A percentile compares a stretch with the other conserved stretches of the same genome.
phyloP scores from a whole-genome alignment of 139 green algal genomes.

The Chlamydomonas sp. region DNA sequence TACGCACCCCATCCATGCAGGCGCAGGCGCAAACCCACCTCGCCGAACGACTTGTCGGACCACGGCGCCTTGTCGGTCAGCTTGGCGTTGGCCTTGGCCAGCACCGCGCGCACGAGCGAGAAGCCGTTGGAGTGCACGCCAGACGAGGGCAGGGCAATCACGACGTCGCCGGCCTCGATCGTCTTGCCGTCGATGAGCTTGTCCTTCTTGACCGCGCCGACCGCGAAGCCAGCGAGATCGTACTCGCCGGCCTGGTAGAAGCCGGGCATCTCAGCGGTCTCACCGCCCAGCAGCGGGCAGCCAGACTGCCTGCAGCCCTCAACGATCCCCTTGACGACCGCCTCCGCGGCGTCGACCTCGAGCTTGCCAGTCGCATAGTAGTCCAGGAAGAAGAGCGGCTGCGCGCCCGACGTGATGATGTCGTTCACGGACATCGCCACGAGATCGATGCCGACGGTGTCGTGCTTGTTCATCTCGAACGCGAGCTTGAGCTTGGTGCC shows the following conservation, averaged over 20 bases:
- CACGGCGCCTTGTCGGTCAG: slow-evolving; percentile 62
- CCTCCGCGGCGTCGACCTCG: slow-evolving; percentile 89
- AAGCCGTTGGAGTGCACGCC: slow-evolving; percentile 97
- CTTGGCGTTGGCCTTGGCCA: slow-evolving; percentile 51
- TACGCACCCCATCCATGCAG: too few species aligned
- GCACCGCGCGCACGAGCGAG: slow-evolving; percentile 83
- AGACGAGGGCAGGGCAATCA: slow-evolving; percentile 74
- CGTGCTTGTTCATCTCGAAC: slow-evolving; percentile 82
- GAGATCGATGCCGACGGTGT: slow-evolving; percentile 82
- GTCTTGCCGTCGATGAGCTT: slow-evolving; percentile 80
- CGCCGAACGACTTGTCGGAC: slow-evolving; percentile 22
- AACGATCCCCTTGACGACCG: slow-evolving; percentile 88
- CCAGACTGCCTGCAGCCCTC: slow-evolving; percentile 84
- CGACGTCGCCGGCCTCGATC: slow-evolving; percentile 74
- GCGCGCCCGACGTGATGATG: slow-evolving; percentile 88
- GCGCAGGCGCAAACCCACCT: too few species aligned
- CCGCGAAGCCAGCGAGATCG: slow-evolving; percentile 95
- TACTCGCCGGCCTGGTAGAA: slow-evolving; percentile 97
- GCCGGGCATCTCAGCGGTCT: slow-evolving; percentile 98
- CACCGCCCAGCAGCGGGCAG: slow-evolving; percentile 86
- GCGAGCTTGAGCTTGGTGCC: slow-evolving; percentile 98
- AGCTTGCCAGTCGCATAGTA: slow-evolving; percentile 91
- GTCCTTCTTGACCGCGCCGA: slow-evolving; percentile 91
- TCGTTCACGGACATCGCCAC: slow-evolving; percentile 97
- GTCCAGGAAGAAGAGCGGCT: slow-evolving; percentile 97